Percentiles rank a stretch among this genome's conserved stretches.
phyloP scores from a whole-genome alignment of 2,329 filamentous ascomycete genomes.

The Ophiostoma fasciatum region DNA sequence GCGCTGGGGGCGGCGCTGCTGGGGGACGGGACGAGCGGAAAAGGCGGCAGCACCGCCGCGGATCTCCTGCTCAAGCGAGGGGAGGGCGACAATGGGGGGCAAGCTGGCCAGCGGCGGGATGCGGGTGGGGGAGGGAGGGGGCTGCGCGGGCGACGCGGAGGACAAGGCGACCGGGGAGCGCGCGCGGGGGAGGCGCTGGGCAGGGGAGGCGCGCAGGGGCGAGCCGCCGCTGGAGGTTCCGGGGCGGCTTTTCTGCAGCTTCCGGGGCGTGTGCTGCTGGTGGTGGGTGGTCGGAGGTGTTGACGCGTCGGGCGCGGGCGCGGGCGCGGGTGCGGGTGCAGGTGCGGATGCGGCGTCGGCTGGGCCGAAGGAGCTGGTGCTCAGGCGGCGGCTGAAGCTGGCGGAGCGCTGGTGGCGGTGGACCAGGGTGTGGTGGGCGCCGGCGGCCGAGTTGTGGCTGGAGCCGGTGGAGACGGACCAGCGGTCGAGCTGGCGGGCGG shows the following conservation, averaged over 20 bases:
- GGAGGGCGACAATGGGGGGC: slow-evolving; percentile 26
- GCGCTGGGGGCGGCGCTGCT: background rate
- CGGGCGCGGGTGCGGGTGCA: slow-evolving; percentile 9
- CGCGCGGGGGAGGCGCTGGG: slow-evolving; percentile 7
- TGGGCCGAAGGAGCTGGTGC: slow-evolving; percentile 23
- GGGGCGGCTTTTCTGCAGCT: slow-evolving; percentile 23
- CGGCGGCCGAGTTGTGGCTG: slow-evolving; percentile 25
- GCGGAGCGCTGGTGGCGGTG: slow-evolving; percentile 17
- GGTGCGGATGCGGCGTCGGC: background rate
- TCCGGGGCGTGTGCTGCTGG: slow-evolving; percentile 18
- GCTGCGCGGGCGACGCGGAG: no score
- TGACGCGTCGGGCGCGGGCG: no score
- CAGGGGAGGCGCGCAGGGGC: slow-evolving; percentile 7
- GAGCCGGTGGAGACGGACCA: slow-evolving; percentile 39
- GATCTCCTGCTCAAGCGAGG: slow-evolving; percentile 24
- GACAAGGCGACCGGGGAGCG: slow-evolving; percentile 10
- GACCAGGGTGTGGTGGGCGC: slow-evolving; percentile 11
- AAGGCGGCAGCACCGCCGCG: slow-evolving; percentile 11
- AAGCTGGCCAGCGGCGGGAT: slow-evolving; percentile 22
- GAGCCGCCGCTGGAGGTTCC: slow-evolving; percentile 17
- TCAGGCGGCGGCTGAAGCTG: slow-evolving; percentile 26
- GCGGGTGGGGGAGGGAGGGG: no score
- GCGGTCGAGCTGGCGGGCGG: slow-evolving; percentile 32
- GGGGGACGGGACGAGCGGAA: slow-evolving; percentile 3
- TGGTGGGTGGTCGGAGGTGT: background rate